Conservation (phyloP, 306 rosid genomes). For the Vachellia collinsii region DNA sequence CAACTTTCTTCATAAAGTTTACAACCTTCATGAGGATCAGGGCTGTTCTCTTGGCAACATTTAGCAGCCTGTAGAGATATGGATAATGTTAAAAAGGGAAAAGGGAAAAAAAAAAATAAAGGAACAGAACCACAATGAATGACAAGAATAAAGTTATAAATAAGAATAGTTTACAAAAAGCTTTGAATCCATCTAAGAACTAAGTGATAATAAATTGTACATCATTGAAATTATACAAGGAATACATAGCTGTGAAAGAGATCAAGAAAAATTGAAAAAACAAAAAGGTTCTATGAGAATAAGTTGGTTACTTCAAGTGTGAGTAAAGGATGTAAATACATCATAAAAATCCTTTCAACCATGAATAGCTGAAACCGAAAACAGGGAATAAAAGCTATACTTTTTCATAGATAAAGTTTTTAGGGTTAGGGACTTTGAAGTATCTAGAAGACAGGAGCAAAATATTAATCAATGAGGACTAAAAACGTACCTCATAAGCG, state of each 20-base stretch:
- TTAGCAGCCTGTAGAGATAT: slow-evolving; percentile 51
- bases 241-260: neutral
- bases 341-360: too few species aligned
- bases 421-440: too few species aligned
- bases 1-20: slow-evolving; percentile 45
- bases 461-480: neutral
- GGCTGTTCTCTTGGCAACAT: slow-evolving; percentile 51
- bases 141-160: neutral
- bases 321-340: neutral
- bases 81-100: neutral
- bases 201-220: neutral
- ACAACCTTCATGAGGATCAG: slow-evolving; percentile 40
- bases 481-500: slow-evolving; percentile 63
- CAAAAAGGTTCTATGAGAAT: neutral
- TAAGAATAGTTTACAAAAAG: neutral
- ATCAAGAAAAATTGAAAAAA: neutral
- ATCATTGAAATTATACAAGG: neutral
- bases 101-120: neutral
- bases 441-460: neutral
- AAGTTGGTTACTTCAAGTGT: neutral
- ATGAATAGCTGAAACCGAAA: too few species aligned
- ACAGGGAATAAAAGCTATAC: too few species aligned
- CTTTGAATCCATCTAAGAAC: neutral
- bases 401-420: too few species aligned
- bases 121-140: neutral